phyloP scores from a whole-genome alignment of 805 yeast genomes.

The Lachancea thermotolerans region DNA sequence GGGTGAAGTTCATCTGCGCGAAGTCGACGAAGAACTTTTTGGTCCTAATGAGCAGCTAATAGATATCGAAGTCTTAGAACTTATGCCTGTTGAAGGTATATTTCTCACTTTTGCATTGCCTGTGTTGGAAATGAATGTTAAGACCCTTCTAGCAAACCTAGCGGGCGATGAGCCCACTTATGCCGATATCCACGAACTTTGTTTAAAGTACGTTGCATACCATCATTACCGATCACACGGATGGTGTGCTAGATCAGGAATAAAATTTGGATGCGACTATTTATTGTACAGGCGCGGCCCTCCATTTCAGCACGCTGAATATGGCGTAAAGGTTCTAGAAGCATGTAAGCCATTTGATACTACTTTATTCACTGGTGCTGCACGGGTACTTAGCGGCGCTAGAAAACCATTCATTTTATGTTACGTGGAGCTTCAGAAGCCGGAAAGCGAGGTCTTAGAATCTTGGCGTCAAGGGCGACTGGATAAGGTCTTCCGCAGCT shows the following conservation, averaged over 20 bases:
- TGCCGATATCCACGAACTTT: constrained; percentile 34
- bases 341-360: constrained; percentile 32
- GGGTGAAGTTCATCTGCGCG: constrained; percentile 18
- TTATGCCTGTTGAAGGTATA: constrained; percentile 69
- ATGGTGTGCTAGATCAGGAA: constrained; percentile 91
- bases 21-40: constrained; percentile 34
- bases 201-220: constrained; percentile 62
- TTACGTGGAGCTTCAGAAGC: constrained; percentile 52
- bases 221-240: constrained; percentile 84
- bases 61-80: constrained; percentile 42
- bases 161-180: constrained; percentile 13
- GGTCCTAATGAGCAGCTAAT: constrained; percentile 23
- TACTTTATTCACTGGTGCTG: constrained; percentile 60
- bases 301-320: constrained; percentile 91
- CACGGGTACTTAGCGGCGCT: constrained; percentile 83
- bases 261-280: constrained; percentile 86
- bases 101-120: constrained; percentile 58
- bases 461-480: constrained; percentile 16
- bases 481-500: constrained; percentile 31
- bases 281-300: constrained; percentile 86
- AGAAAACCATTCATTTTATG: constrained; percentile 67
- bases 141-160: constrained; percentile 14
- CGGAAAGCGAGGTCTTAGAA: constrained; percentile 27
- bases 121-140: constrained; percentile 34
- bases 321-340: constrained; percentile 44